Base-by-base conservation (phyloP, 768 basidiomycete species). In the Pulveroboletus sp. region DNA sequence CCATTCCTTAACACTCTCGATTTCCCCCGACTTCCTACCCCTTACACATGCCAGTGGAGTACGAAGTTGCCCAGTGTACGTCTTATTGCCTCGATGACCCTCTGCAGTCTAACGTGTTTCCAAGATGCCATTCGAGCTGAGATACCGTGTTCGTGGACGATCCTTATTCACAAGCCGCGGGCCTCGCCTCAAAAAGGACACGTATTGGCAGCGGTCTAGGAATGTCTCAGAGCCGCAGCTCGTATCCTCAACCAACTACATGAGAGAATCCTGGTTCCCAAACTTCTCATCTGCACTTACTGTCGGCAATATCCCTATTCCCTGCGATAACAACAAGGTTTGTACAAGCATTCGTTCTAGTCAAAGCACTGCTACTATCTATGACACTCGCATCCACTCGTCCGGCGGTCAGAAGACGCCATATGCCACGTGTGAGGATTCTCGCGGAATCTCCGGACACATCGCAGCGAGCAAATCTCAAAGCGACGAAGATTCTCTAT, bases 161-260 rank as follows among this genome's bases (percentile, higher is more conserved):
- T 7, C 36, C 17, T 24, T 52, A 10, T 51, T 46, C 43, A 10
- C 39, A 2, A 33, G 7, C 10, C 40, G 32, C 2, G 44, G 45
- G 20, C 45, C 51, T 10, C 40, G 49, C 12, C 19, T 31, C 14
- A 25, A 12, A 27, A 33, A 20, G 10, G 36, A 43, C 7, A 6
- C 21, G 4, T 31, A 6, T 39, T n/a, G n/a, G n/a, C 13, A 25
- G 5, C 44, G 33, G 19, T 21, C 55, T 4, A 63, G 58, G 23
- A 61, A 61, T 13, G 60, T 51, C 25, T 63, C 63, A 9, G 59
- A 62, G 2, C 61, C 62, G 19, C 60, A 50, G 35, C 53, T 63
- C 3, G 20, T 49, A 29, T 60, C 45, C 13, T 60, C 61, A 0
- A 57, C 55, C 20, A 53, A 53, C 17, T 40, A 32, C 43, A 46